Base-by-base conservation (phyloP, 176 grass and related monocot genomes). In the Carex littledalei region DNA sequence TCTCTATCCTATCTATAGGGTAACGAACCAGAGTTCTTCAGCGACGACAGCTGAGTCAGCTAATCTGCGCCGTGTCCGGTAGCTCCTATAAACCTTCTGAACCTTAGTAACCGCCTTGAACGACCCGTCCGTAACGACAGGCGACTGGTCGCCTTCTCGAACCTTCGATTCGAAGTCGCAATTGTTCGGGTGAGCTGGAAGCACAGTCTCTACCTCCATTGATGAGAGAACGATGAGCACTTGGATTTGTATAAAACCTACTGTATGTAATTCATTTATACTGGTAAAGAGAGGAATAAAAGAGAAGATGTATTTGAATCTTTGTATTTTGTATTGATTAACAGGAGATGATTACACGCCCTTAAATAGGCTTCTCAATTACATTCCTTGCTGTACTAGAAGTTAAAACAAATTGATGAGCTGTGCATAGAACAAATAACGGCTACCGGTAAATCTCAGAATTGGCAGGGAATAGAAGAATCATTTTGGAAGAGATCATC, bases 31-130 rank as follows among this genome's bases (percentile, higher is more conserved):
- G 70, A 98, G 96, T 89, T 95, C 95, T 88, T 98, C 96, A 74
- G 90, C 93, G 88, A 98, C 89, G 89, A 98, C 91, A 73, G 89
- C 96, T 71, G 96, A 90, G 86, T 98, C 96, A 45, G 96, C 96
- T 56, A 98, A 85, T 91, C 87, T 89, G 80, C 93, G 91, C 4
- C 96, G 84, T 35, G 96, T 98, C 20, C 96, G 96, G 86, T 98
- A 98, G 88, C 96, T 92, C 70, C 96, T 89, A 80, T 98, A 98
- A 24, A 91, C 85, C 93, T 95, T 98, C 88, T 98, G 96, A 54
- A 98, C 26, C 91, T 90, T 97, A 66, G 92, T 97, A 3, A 91
- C 95, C 1, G 95, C 95, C 62, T 84, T 86, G 90, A 84, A 83
- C 65, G 17, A 62, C 29, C 70, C 78, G 6, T 69, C 55, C 1